Conservation (phyloP, 352 stramenopile genomes). For the Pythium rhizo-oryzae region DNA sequence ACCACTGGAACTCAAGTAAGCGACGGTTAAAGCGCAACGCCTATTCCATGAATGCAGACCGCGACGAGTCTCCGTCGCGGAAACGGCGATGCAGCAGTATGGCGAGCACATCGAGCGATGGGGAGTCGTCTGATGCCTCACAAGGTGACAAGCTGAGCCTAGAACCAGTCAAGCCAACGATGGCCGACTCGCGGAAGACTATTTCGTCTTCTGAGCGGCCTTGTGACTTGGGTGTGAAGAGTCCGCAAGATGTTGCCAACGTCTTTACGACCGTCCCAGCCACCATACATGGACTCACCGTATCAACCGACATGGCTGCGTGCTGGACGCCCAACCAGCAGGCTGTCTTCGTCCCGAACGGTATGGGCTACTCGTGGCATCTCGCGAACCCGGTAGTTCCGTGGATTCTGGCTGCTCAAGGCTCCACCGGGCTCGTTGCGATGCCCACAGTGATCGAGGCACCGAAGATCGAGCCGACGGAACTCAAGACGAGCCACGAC, state of each 20-base stretch:
- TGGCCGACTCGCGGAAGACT: neutral
- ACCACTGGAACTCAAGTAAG: slow-evolving; percentile 93
- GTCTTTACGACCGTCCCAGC: slow-evolving; percentile 4
- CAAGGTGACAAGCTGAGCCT: neutral
- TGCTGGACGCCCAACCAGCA: slow-evolving; percentile 33
- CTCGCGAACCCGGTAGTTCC: slow-evolving; percentile 13
- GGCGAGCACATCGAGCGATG: slow-evolving; percentile 26
- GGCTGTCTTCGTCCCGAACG: slow-evolving; percentile 1
- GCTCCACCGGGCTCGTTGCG: neutral
- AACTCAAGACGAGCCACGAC: slow-evolving; percentile 45
- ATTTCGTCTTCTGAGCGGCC: slow-evolving; percentile 1
- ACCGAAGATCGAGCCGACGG: slow-evolving; percentile 54
- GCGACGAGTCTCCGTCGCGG: neutral
- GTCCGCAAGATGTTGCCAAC: slow-evolving; percentile 8
- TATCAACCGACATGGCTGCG: slow-evolving; percentile 4
- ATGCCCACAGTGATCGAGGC: neutral
- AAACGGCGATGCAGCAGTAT: slow-evolving; percentile 29
- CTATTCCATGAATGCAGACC: slow-evolving; percentile 3
- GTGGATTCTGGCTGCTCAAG: slow-evolving; percentile 17
- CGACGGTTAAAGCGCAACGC: slow-evolving; percentile 61
- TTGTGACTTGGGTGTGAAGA: slow-evolving; percentile 6
- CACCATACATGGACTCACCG: slow-evolving; percentile 5
- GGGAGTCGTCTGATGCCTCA: slow-evolving; percentile 10
- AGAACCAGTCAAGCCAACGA: neutral
- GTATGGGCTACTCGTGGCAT: slow-evolving; percentile 22